Percentiles rank a stretch among this genome's conserved stretches.
These are phyloP conservation scores for Spathaspora gorwiae DNA, from an alignment of 805 yeast genomes.

Conservation along the genomic window DNA sequence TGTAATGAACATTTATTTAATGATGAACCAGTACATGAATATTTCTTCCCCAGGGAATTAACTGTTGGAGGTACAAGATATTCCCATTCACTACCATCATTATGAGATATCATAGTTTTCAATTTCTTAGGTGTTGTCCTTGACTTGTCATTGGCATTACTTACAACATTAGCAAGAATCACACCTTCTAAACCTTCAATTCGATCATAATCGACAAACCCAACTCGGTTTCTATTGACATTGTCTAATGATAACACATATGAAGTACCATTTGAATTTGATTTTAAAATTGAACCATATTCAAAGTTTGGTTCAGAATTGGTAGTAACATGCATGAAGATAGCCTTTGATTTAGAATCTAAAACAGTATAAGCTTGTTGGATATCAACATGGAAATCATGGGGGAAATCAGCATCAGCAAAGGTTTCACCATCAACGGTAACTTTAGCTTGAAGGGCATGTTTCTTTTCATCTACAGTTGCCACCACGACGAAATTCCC, in stretches of 20 bases:
- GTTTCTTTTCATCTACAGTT: slow-evolving; percentile 34
- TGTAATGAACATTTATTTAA: slow-evolving; percentile 70
- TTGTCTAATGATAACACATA: slow-evolving; percentile 63
- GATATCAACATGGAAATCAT: slow-evolving; percentile 49
- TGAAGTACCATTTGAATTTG: slow-evolving; percentile 87
- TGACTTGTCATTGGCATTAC: slow-evolving; percentile 32
- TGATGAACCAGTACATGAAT: slow-evolving; percentile 46
- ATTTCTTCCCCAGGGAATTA: slow-evolving; percentile 58
- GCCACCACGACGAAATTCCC: slow-evolving; percentile 77
- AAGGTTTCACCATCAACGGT: slow-evolving; percentile 73
- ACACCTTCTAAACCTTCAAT: slow-evolving; percentile 83
- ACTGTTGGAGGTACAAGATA: slow-evolving; percentile 62
- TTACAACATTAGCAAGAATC: slow-evolving; percentile 65
- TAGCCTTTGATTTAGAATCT: slow-evolving; percentile 64
- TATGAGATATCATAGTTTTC: slow-evolving; percentile 72
- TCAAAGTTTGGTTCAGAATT: slow-evolving; percentile 46
- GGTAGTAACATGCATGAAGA: slow-evolving; percentile 82
- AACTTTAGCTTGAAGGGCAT: slow-evolving; percentile 59
- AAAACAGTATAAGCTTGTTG: slow-evolving; percentile 63
- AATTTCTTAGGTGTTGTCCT: slow-evolving; percentile 45
- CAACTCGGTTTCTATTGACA: slow-evolving; percentile 70
- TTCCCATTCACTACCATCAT: slow-evolving; percentile 89
- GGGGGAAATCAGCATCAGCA: slow-evolving; percentile 78
- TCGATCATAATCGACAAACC: slow-evolving; percentile 87
- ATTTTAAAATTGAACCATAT: slow-evolving; percentile 77